Evolutionary conservation across 225 moss, liverwort and hornwort species (phyloP), one percentile per base, ranked within the genome.

Genomic region (Sphagnum tenellum): DNA sequence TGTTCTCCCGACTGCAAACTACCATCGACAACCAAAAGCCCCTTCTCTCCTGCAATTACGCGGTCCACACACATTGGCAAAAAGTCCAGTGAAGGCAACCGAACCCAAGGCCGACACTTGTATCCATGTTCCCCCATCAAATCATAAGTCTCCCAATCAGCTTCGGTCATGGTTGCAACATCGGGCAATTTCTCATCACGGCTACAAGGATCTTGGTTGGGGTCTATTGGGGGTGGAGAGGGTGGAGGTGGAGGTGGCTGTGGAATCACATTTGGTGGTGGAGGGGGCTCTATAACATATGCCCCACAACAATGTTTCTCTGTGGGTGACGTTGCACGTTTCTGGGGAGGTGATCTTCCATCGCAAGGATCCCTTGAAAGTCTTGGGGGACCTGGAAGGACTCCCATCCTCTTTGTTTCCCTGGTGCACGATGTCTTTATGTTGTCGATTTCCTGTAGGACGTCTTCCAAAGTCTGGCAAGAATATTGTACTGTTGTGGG

Each of bases 21-120:
- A 55, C 84, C 80, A 66, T 84, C 77, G 59, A 84, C 75, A 50
- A 80, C 64, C 61, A 84, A 61, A 49, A 74, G 80, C 7, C 77
- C 77, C 5, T 77, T 84, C 48, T 71, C 77, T 60, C 80, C 71
- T 0, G 69, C 73, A 59, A 80, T 80, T 0, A 80, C 80, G 12
- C 60, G 72, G 55, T 84, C 57, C 11, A 84, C 73, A 46, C 58
- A 56, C 0, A 1, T 68, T 6, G 84, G 77, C 29, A 77, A 70
- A 49, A 77, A 84, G 59, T 84, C 75, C 2, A 84, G 7, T 8
- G 75, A 4, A 2, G 73, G 80, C 48, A 84, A 64, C 0, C 70
- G 49, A 51, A 73, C 1, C 80, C 75, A 80, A 0, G 75, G 63
- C 2, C 3, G 0, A 0, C 0, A 1, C 66, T 71, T 80, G 4